phyloP scores from a whole-genome alignment of 1,284 basidiomycete species.

The Pholiota adiposa region DNA sequence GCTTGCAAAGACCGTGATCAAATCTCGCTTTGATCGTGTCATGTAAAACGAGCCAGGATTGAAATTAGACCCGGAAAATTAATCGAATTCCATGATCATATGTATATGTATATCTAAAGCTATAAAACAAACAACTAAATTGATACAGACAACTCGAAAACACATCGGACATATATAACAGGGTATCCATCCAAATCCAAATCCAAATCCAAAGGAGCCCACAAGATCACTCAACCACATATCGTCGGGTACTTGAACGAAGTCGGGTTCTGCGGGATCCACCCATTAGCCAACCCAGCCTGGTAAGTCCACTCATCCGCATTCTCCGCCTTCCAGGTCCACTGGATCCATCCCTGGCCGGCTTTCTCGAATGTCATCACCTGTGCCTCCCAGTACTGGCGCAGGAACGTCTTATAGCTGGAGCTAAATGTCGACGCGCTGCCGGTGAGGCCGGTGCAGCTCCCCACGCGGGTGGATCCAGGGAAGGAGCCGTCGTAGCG shows the following conservation, averaged over 20 bases:
- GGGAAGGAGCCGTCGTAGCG: conserved; percentile 81
- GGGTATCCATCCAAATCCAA: no score
- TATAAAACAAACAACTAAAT: no score
- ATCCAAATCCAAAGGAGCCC: no score
- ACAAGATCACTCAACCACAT: conserved; percentile 32
- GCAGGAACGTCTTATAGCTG: conserved; percentile 83
- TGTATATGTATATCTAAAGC: no score
- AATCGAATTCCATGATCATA: no score
- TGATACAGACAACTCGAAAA: no score
- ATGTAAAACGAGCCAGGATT: no score
- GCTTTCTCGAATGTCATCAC: conserved; percentile 65
- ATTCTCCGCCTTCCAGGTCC: conserved; percentile 73
- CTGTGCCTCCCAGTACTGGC: conserved; percentile 88
- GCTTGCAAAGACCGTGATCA: no score
- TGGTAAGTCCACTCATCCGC: conserved; percentile 76
- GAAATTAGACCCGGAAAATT: no score
- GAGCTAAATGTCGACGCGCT: conserved; percentile 73
- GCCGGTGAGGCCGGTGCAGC: conserved; percentile 77
- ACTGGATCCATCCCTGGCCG: conserved; percentile 71
- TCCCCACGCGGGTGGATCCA: conserved; percentile 71
- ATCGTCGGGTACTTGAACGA: conserved; percentile 42
- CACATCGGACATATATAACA: no score
- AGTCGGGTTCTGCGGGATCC: conserved; percentile 64
- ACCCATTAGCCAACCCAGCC: conserved; percentile 77
- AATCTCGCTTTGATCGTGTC: no score